Conservation (phyloP, 441 rosid genomes). For the Biscutella laevigata region DNA sequence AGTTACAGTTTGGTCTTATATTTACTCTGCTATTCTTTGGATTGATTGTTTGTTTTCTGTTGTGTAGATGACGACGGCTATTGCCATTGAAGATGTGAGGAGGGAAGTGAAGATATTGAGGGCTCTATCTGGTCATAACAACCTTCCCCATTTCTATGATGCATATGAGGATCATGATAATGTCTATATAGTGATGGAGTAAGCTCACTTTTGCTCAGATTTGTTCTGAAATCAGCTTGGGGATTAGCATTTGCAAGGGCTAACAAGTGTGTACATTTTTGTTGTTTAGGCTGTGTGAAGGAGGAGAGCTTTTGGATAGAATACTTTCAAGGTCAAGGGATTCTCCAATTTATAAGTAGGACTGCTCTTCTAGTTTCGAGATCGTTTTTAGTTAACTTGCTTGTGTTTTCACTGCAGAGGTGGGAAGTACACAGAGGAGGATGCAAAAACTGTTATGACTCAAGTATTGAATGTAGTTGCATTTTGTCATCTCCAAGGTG, state of each 20-base stretch:
- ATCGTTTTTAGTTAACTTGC: background rate
- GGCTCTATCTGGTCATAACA: slow-evolving; percentile 81
- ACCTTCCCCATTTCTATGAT: slow-evolving; percentile 74
- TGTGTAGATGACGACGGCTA: slow-evolving; percentile 88
- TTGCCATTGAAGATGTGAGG: slow-evolving; percentile 94
- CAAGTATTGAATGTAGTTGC: slow-evolving; percentile 87
- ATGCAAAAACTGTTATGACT: slow-evolving; percentile 75
- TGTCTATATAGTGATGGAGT: slow-evolving; percentile 95
- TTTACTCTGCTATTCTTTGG: too few relatives aligned
- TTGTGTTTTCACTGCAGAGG: slow-evolving; percentile 46
- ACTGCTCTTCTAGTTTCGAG: background rate
- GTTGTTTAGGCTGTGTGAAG: slow-evolving; percentile 78
- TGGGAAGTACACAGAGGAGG: slow-evolving; percentile 95
- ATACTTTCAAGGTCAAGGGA: slow-evolving; percentile 74
- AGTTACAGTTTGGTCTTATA: background rate
- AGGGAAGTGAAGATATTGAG: slow-evolving; percentile 89
- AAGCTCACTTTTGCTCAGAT: slow-evolving; percentile 27
- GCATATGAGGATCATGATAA: slow-evolving; percentile 84
- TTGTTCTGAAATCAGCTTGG: background rate
- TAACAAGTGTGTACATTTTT: slow-evolving; percentile 3
- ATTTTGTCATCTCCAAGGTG: slow-evolving; percentile 96
- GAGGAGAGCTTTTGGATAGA: slow-evolving; percentile 96
- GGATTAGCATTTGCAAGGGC: background rate
- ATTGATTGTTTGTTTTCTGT: slow-evolving; percentile 8
- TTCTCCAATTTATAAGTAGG: background rate